phyloP scores from a whole-genome alignment of 305 asterid genomes.

The Fraxinus angustifolia region DNA sequence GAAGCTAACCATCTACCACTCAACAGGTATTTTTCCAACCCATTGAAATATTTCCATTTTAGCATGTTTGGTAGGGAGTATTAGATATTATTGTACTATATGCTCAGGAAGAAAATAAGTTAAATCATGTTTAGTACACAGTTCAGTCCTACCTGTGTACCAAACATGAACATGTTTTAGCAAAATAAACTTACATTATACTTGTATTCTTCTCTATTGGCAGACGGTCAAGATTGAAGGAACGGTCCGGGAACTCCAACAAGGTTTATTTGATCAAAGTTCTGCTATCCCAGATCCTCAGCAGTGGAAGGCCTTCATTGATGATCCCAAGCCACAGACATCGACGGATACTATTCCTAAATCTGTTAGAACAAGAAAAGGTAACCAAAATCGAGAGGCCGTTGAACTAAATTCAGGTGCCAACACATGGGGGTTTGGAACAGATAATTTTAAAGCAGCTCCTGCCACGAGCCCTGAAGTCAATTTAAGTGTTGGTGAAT shows the following conservation, averaged over 20 bases:
- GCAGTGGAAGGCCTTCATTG: conserved; percentile 80
- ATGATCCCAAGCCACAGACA: conserved; percentile 42
- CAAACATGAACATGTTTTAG: not conserved
- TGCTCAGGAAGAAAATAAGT: not conserved
- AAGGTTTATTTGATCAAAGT: conserved; percentile 49
- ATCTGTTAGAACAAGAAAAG: conserved; percentile 70
- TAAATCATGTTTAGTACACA: not conserved
- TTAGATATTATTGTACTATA: not conserved
- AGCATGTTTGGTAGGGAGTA: not conserved
- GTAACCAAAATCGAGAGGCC: conserved; percentile 44
- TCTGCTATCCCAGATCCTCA: conserved; percentile 54
- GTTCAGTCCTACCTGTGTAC: not conserved
- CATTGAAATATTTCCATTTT: not conserved
- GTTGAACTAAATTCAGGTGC: conserved; percentile 37
- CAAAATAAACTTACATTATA: not conserved
- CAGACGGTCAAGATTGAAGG: conserved; percentile 65
- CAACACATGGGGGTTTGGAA: conserved; percentile 66
- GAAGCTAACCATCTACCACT: conserved; percentile 45
- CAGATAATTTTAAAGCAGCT: conserved; percentile 65
- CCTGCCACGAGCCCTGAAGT: conserved; percentile 49
- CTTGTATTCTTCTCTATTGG: not conserved
- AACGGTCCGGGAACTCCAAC: conserved; percentile 68
- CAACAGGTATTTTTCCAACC: conserved; percentile 38
- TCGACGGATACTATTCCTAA: conserved; percentile 37
- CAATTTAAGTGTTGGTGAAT: conserved; percentile 29